A percentile compares a stretch with the other conserved stretches of the same genome.
Evolutionary conservation across 805 yeast species (phyloP).

Genomic region (Zygotorulaspora danielsina): DNA sequence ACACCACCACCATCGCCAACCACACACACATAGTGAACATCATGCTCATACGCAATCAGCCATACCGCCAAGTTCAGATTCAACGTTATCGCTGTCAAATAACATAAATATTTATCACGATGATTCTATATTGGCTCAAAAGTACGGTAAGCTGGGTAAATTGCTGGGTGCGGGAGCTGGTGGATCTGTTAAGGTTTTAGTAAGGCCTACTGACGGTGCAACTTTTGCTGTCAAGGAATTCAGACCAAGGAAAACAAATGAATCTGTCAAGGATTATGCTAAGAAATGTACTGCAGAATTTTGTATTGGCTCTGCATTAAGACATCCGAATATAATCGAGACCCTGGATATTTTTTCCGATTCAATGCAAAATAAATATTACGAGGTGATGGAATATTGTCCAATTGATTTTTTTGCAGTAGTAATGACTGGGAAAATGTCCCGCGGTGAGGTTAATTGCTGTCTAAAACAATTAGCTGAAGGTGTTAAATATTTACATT

Average conservation of each 20-base stretch:
- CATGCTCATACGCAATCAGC: conserved; percentile 35
- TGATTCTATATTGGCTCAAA: conserved; percentile 50
- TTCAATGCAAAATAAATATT: conserved; percentile 64
- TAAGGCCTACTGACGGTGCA: conserved; percentile 62
- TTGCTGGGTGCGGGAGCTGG: conserved; percentile 84
- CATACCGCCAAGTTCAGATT: conserved; percentile 36
- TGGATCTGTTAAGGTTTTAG: conserved; percentile 72
- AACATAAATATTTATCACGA: conserved; percentile 42
- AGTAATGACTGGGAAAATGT: conserved; percentile 81
- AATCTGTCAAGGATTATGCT: conserved; percentile 71
- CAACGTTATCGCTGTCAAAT: conserved; percentile 33
- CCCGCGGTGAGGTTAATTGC: conserved; percentile 76
- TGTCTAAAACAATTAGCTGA: conserved; percentile 69
- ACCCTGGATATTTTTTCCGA: conserved; percentile 61
- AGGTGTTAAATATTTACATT: conserved; percentile 71
- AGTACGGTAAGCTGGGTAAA: conserved; percentile 72
- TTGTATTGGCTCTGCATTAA: conserved; percentile 77
- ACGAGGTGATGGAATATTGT: conserved; percentile 81
- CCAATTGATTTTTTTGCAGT: conserved; percentile 82
- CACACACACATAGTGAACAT: conserved; percentile 17
- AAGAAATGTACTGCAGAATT: conserved; percentile 85
- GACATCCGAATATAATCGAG: conserved; percentile 75
- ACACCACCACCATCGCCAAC: conserved; percentile 5
- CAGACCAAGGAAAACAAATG: conserved; percentile 66
- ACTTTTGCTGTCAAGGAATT: conserved; percentile 84